Base-by-base conservation (phyloP, 2,329 filamentous ascomycete genomes). In the Ophiosphaerella korrae region DNA sequence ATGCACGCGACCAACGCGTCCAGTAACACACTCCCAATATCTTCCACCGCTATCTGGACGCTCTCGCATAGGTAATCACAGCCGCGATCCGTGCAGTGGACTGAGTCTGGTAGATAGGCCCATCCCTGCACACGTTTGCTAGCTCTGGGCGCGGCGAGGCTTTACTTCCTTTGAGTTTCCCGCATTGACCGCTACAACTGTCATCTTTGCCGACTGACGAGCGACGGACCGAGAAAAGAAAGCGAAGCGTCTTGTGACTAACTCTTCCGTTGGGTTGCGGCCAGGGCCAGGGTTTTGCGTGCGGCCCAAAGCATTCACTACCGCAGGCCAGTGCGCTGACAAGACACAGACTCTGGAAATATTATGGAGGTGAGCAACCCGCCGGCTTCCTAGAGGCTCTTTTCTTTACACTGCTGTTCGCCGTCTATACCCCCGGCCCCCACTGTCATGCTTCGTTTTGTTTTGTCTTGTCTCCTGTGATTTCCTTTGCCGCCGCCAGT, bases 291-390 rank as follows among this genome's bases (percentile, higher is more conserved):
- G 23, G 38, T 41, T 29, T 29, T 29, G 45, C 42, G 50, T 45
- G 50, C 50, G 53, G 56, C 56, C 58, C 58, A 59, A 52, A 45
- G 46, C 49, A 58, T 50, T 62, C 62, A 62, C 62, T 55, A 65
- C 60, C 62, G 56, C 55, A 51, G 61, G 54, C 62, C 62, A 45
- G 66, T 70, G 67, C 66, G 58, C 61, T 57, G 50, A 55, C 60
- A 49, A 57, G 53, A 57, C 60, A 59, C 59, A 57, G 60, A 60
- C 55, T 59, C 58, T 63, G 49, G 46, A 50, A 50, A 56, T 57
- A 55, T 56, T 60, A 71, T 71, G 68, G 66, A 71, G 66, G 68
- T 71, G 60, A 71, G 68, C 62, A 57, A 46, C 48, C 53, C 52
- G 40, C 32, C 44, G 37, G 50, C 46, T 56, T 42, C 45, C 34